Conservation (phyloP, 192 early-diverging fungal species). For the Cetraspora pellucida region DNA sequence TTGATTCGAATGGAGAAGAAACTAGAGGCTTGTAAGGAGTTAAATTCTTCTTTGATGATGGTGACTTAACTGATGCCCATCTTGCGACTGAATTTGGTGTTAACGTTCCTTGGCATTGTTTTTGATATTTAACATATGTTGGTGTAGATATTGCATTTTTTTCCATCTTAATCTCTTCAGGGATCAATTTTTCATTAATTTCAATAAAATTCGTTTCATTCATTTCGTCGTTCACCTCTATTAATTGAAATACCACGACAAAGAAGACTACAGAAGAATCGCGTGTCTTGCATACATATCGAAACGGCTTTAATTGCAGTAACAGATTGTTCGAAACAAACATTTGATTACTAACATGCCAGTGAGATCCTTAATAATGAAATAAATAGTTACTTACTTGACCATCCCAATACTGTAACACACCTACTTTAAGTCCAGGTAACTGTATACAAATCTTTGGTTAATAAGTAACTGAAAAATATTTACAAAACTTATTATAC, state of each 20-base stretch:
- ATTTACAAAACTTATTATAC: not conserved
- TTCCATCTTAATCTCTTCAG: not conserved
- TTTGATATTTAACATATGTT: not conserved
- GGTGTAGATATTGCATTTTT: not conserved
- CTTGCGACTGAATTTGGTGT: constrained; percentile 11
- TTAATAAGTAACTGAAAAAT: not conserved
- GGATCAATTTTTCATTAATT: not conserved
- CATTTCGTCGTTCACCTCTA: constrained; percentile 38
- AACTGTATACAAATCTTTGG: constrained; percentile 33
- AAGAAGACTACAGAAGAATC: constrained; percentile 65
- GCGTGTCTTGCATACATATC: constrained; percentile 69
- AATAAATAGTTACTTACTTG: constrained; percentile 62
- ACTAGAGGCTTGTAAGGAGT: no score
- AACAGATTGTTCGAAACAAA: constrained; percentile 39
- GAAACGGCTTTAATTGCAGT: constrained; percentile 66
- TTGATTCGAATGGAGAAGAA: no score
- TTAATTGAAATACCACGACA: constrained; percentile 67
- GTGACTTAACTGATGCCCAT: constrained; percentile 16
- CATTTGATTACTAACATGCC: not conserved
- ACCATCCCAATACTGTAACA: constrained; percentile 57
- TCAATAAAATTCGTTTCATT: not conserved
- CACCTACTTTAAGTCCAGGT: constrained; percentile 53
- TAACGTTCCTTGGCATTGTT: not conserved
- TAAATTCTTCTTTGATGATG: not conserved
- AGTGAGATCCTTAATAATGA: not conserved